Conservation (phyloP, 768 basidiomycete genomes). For the Xanthoconium purpureum region DNA sequence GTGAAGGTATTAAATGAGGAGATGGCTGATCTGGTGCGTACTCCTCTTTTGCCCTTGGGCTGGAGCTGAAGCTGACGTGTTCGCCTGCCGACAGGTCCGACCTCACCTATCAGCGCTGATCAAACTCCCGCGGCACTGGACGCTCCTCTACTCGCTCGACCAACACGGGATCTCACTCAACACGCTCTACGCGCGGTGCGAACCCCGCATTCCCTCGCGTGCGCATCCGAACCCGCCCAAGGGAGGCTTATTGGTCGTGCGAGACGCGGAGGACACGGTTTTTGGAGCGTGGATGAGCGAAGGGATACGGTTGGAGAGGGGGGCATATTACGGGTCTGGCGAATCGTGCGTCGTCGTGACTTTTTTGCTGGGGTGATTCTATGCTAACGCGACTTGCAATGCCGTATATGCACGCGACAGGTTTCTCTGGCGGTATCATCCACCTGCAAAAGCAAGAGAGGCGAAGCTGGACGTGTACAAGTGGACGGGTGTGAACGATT, state of each 20-base stretch:
- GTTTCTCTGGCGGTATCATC: slow-evolving; percentile 71
- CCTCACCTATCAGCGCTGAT: slow-evolving; percentile 69
- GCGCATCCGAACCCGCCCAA: slow-evolving; percentile 28
- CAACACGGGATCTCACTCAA: slow-evolving; percentile 92
- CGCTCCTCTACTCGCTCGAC: slow-evolving; percentile 84
- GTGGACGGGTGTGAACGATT: slow-evolving; percentile 88
- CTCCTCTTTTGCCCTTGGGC: not conserved
- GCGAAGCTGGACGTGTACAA: slow-evolving; percentile 57
- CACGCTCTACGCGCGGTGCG: slow-evolving; percentile 76
- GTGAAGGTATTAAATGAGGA: slow-evolving; percentile 46
- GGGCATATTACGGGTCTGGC: slow-evolving; percentile 82
- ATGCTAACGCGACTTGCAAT: not conserved
- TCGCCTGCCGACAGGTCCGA: slow-evolving; percentile 49
- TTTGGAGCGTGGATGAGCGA: slow-evolving; percentile 89
- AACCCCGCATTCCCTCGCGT: slow-evolving; percentile 31
- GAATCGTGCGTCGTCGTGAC: slow-evolving; percentile 47
- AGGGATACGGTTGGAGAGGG: slow-evolving; percentile 50
- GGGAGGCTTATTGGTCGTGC: slow-evolving; percentile 61
- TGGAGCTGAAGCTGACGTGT: not conserved
- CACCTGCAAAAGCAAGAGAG: slow-evolving; percentile 21
- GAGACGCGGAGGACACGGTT: slow-evolving; percentile 56
- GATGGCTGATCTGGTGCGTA: slow-evolving; percentile 60
- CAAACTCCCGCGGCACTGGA: slow-evolving; percentile 70
- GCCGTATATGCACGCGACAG: slow-evolving; percentile 33
- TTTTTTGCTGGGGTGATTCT: too few relatives aligned